Conservation (phyloP, 179 eudicot species). For the Heliamphora pulchella region DNA sequence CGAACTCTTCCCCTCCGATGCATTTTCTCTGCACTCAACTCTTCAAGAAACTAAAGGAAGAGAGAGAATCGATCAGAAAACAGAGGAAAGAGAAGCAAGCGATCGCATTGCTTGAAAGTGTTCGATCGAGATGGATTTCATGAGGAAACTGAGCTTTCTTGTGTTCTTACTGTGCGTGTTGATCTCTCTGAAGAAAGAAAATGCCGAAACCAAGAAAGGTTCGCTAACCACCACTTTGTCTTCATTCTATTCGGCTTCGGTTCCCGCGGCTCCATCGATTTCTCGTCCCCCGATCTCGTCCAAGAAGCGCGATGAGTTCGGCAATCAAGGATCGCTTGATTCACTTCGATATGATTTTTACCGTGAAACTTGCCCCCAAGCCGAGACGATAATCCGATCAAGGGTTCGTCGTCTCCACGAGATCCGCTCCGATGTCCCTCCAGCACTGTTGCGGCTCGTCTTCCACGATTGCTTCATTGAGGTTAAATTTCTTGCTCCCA, state of each 20-base stretch:
- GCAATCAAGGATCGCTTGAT: slow-evolving; percentile 20
- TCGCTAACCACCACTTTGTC: neutral
- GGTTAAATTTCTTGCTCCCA: slow-evolving; percentile 24
- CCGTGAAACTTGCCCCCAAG: slow-evolving; percentile 40
- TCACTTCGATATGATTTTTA: slow-evolving; percentile 38
- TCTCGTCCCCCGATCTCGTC: neutral
- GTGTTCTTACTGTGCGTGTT: slow-evolving; percentile 30
- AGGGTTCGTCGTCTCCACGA: slow-evolving; percentile 23
- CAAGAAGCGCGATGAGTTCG: neutral
- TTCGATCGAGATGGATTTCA: slow-evolving; percentile 21
- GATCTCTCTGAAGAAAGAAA: slow-evolving; percentile 32
- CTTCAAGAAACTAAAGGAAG: neutral
- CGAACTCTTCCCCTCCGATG: neutral
- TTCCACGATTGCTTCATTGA: slow-evolving; percentile 65
- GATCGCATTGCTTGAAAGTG: neutral
- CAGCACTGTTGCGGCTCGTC: slow-evolving; percentile 43
- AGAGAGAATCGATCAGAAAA: neutral
- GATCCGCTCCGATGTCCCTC: slow-evolving; percentile 26
- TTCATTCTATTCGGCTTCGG: neutral
- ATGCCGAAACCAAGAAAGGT: slow-evolving; percentile 18
- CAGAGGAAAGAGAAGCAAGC: neutral
- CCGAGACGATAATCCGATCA: slow-evolving; percentile 39
- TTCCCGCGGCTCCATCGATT: neutral
- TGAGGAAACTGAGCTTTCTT: slow-evolving; percentile 26
- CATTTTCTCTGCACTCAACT: slow-evolving; percentile 5